Evolutionary conservation across 371 early-diverging fungal genomes (phyloP).

Genomic region (Apophysomyces sp.): DNA sequence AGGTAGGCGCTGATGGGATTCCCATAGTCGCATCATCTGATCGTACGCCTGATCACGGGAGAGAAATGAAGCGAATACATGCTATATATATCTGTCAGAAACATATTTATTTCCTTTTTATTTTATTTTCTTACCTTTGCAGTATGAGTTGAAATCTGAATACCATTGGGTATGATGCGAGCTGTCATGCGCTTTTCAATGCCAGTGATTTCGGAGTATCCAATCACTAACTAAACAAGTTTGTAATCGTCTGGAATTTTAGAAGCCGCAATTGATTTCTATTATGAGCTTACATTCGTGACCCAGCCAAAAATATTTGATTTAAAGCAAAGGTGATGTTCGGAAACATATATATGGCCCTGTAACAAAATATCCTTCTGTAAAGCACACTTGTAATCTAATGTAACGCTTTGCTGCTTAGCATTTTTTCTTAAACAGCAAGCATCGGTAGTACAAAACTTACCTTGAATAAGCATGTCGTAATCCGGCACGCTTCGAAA

Average conservation of each 20-base stretch:
- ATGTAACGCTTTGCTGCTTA: background rate
- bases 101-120: background rate
- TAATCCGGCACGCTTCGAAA: constrained; percentile 54
- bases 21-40: constrained; percentile 70
- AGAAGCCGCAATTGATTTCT: background rate
- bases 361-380: constrained; percentile 93
- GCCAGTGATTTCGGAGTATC: constrained; percentile 75
- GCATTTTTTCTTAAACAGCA: background rate
- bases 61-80: constrained; percentile 80
- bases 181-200: constrained; percentile 83
- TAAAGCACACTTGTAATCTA: constrained; percentile 89
- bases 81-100: constrained; percentile 25
- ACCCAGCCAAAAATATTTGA: constrained; percentile 97
- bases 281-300: constrained; percentile 61
- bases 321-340: constrained; percentile 88
- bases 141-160: constrained; percentile 73
- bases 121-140: constrained; percentile 50
- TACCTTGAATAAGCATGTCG: constrained; percentile 55
- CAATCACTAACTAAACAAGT: constrained; percentile 66
- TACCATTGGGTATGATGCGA: constrained; percentile 85
- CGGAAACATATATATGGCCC: constrained; percentile 87
- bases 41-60: constrained; percentile 78
- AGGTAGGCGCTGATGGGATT: background rate
- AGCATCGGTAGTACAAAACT: background rate
- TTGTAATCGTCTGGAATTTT: background rate